Conservation (phyloP, 2,329 filamentous ascomycete species). For the Xylaria sp. region DNA sequence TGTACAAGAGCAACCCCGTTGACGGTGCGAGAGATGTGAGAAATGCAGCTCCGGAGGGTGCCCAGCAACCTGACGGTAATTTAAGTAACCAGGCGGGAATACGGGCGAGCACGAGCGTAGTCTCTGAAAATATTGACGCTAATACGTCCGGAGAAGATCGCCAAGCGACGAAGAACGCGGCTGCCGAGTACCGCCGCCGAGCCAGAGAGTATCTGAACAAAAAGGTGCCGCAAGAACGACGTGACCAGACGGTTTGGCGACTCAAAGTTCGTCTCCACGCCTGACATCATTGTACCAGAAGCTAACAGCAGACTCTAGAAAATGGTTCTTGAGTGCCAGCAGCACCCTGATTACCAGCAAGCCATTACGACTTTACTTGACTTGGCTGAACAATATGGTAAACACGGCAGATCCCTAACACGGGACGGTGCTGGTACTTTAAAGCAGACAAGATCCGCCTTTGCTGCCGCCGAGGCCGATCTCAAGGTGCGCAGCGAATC, state of each 20-base stretch:
- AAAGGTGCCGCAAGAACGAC: slow-evolving; percentile 91
- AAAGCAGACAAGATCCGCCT: slow-evolving; percentile 71
- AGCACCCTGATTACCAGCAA: slow-evolving; percentile 89
- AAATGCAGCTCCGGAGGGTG: slow-evolving; percentile 53
- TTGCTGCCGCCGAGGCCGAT: slow-evolving; percentile 77
- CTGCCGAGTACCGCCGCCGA: slow-evolving; percentile 46
- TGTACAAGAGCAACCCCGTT: slow-evolving; percentile 60
- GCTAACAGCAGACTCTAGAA: slow-evolving; percentile 61
- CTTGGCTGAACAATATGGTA: slow-evolving; percentile 83
- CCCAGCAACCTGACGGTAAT: slow-evolving; percentile 37
- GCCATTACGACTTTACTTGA: slow-evolving; percentile 87
- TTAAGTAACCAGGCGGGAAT: slow-evolving; percentile 37
- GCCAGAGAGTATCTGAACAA: slow-evolving; percentile 76
- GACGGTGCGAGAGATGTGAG: slow-evolving; percentile 67
- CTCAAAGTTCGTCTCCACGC: slow-evolving; percentile 67
- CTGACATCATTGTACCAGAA: too few species aligned
- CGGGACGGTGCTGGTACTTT: slow-evolving; percentile 70
- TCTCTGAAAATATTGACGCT: slow-evolving; percentile 63
- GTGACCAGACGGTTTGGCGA: slow-evolving; percentile 89
- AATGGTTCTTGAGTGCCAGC: slow-evolving; percentile 96
- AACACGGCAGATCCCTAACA: slow-evolving; percentile 71
- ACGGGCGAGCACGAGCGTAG: slow-evolving; percentile 34
- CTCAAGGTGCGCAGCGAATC: slow-evolving; percentile 61
- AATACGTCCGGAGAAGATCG: slow-evolving; percentile 67
- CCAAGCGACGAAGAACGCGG: slow-evolving; percentile 41